A percentile compares a stretch with the other conserved stretches of the same genome.
Evolutionary conservation across 2,329 filamentous ascomycete species (phyloP).

Genomic region (Fonsecaea pedrosoi): DNA sequence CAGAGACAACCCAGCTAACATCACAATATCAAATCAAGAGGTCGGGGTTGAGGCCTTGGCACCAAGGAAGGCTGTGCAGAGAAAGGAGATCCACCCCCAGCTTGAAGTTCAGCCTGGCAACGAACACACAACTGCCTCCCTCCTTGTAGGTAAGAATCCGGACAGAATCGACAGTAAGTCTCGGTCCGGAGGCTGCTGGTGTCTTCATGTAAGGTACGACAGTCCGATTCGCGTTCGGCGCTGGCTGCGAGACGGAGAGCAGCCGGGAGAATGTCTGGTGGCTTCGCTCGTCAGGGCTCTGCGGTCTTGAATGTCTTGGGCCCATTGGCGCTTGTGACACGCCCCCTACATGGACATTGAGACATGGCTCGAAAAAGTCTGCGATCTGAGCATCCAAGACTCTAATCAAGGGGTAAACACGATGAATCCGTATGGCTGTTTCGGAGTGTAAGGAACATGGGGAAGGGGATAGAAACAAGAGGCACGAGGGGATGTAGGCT

Average conservation of each 20-base stretch:
- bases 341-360: background rate
- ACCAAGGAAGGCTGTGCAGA: slow-evolving; percentile 11
- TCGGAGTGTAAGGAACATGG: background rate
- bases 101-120: background rate
- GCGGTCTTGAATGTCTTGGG: background rate
- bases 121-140: background rate
- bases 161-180: background rate
- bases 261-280: background rate
- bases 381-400: background rate
- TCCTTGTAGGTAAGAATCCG: background rate
- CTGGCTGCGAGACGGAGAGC: background rate
- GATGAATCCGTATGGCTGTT: background rate
- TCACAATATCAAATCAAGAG: slow-evolving; percentile 7
- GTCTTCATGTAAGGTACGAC: slow-evolving; percentile 5
- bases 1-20: slow-evolving; percentile 1
- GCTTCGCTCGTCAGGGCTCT: background rate
- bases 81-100: background rate
- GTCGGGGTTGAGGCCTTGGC: slow-evolving; percentile 5
- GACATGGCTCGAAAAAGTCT: background rate
- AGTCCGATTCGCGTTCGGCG: background rate
- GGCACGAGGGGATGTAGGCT: background rate
- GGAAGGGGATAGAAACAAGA: background rate
- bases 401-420: background rate
- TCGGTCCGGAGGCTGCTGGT: background rate
- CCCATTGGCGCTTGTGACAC: background rate